Base-by-base conservation (phyloP, 2,329 filamentous ascomycete genomes). In the Aspergillus texensis region DNA sequence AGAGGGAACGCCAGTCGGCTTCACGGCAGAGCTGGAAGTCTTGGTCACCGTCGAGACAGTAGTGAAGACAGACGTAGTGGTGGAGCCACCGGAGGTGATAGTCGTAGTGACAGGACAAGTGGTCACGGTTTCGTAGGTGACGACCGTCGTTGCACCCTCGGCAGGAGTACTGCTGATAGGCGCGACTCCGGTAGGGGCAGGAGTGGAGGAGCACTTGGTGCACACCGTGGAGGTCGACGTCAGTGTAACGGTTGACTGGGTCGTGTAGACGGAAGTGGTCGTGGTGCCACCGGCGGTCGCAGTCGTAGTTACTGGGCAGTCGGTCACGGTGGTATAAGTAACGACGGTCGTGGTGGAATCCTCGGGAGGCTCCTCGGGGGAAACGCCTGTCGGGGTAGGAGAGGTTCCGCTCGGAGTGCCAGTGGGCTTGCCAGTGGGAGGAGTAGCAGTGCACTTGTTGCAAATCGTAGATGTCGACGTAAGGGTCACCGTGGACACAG, bases 21-120 rank as follows among this genome's bases (percentile, higher is more conserved):
- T 48, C 50, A 70, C 66, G 30, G 70, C 60, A 3, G 70, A 12
- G 45, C 45, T 70, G 8, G 70, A 68, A 14, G 70, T 68, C 11
- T 71, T 66, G 32, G 70, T 70, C 41, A 74, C 24, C 2, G 68
- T 86, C 79, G 86, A 88, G 72, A 88, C 72, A 45, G 87, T 89
- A 70, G 84, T 87, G 63, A 81, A 84, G 55, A 86, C 73, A 28
- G 84, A 77, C 57, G 87, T 73, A 11, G 82, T 84, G 61, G 83
- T 79, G 1, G 83, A 83, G 54, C 82, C 79, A 41, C 84, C 72
- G 2, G 79, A 81, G 54, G 82, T 79, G 46, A 72, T 58, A 9
- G 73, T 76, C 50, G 64, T 63, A 21, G 75, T 77, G 2, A 77
- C 71, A 11, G 75, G 75, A 62, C 70, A 77, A 28, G 69, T 75